Base-by-base conservation (phyloP, 305 asterid genomes). In the Salvia sclarea region DNA sequence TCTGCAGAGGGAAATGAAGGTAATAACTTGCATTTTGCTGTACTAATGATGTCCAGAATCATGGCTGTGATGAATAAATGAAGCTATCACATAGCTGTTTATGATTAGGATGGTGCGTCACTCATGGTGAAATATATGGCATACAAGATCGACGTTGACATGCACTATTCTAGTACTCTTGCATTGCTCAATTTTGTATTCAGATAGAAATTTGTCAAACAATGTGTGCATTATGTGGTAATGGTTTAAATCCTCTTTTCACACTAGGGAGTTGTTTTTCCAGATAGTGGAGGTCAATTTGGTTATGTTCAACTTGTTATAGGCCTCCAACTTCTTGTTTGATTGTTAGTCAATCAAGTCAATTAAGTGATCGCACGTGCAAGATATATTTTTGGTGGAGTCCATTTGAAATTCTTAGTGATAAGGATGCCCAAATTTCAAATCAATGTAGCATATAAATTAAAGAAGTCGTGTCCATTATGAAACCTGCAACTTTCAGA, bases 1-100 rank as follows among this genome's bases (percentile, higher is more conserved):
- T 45, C 49, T 13, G 67, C 11, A 56, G 75, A 8, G 1, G 31
- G 7, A 12, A 21, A 17, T 50, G 40, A 63, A 66, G 55, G 61
- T 73, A 17, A 47, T 20, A 8, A 47, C 54, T 47, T 16, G 2
- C 5, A 47, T 16, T 16, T 47, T 17, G 12, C 8, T 12, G 12
- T 47, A 17, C 21, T 16, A 45, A 45, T 45, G 22, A 45, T 45
- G 52, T 45, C 13, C 52, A 44, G 50, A 44, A n/a, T n/a, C 50
- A 44, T 44, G 16, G 2, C 8, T 16, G 13, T 47, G 54, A 47
- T 17, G 53, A 47, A 16, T 17, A 47, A 16, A 10, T 8, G 37
- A 31, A 31, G 35, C 35, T 1, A 30, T 30, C 35, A 30, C 35
- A 30, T 3, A 35, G 41, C 4, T 3, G 41, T 33, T 28, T 35